Percentiles rank a stretch among this genome's conserved stretches.
These are phyloP conservation scores for Plasmodium relictum DNA, from an alignment of 169 alveolate species.

Conservation along the genomic window DNA sequence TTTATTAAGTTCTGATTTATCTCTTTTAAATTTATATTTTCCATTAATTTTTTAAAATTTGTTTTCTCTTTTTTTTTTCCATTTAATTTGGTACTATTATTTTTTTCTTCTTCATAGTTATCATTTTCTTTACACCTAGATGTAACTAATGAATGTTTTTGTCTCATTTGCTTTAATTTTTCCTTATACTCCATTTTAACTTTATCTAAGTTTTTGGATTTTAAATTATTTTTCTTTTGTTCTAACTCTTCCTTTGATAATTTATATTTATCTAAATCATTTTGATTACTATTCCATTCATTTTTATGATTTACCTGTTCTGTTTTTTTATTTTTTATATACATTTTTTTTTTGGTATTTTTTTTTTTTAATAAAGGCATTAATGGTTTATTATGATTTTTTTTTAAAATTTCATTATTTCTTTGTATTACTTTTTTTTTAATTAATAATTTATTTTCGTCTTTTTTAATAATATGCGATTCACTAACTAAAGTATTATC, in stretches of 20 bases:
- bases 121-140: too few relatives aligned
- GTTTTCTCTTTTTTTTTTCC: background rate
- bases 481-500: background rate
- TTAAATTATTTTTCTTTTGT: constrained; percentile 51
- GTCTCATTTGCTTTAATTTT: constrained; percentile 56
- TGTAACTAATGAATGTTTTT: background rate
- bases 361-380: constrained; percentile 60
- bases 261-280: constrained; percentile 56
- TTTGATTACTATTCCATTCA: constrained; percentile 73
- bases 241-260: constrained; percentile 70
- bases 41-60: too few relatives aligned
- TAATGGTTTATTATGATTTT: constrained; percentile 43
- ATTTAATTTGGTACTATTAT: background rate
- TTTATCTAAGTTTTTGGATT: constrained; percentile 57
- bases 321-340: constrained; percentile 7
- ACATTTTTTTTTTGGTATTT: constrained; percentile 1
- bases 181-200: constrained; percentile 52
- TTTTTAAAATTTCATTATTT: constrained; percentile 47
- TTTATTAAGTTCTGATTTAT: background rate
- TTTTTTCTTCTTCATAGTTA: background rate
- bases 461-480: background rate
- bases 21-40: background rate
- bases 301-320: constrained; percentile 35
- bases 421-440: constrained; percentile 65
- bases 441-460: constrained; percentile 3